phyloP scores from a whole-genome alignment of 768 basidiomycete species.

The Russula emetica region DNA sequence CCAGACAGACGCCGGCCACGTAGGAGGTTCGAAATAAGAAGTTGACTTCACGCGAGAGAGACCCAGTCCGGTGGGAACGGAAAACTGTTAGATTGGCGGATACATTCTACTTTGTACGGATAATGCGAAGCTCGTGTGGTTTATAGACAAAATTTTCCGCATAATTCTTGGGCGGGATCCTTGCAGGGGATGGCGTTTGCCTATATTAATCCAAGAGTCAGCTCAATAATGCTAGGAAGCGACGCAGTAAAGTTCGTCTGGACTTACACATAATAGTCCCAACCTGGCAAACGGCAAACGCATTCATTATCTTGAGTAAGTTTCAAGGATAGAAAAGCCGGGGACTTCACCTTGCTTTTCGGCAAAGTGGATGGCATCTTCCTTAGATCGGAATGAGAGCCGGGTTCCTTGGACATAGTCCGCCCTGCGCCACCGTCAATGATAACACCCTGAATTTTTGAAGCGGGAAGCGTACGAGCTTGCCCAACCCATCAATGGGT shows the following conservation, averaged over 20 bases:
- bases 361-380: constrained; percentile 90
- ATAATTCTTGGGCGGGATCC: constrained; percentile 82
- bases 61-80: background rate
- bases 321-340: background rate
- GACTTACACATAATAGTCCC: constrained; percentile 88
- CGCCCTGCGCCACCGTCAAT: constrained; percentile 49
- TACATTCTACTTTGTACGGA: constrained; percentile 80
- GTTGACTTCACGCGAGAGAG: background rate
- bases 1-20: background rate
- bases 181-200: constrained; percentile 56
- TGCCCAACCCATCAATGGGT: constrained; percentile 95
- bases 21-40: background rate
- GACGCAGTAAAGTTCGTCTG: constrained; percentile 17
- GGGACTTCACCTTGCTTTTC: constrained; percentile 84
- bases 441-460: background rate
- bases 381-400: constrained; percentile 76
- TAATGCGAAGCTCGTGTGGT: constrained; percentile 71
- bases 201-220: constrained; percentile 33
- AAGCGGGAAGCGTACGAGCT: constrained; percentile 65
- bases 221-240: background rate
- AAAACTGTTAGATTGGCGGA: constrained; percentile 6
- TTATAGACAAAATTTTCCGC: constrained; percentile 88
- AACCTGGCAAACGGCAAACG: constrained; percentile 61
- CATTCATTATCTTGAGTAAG: constrained; percentile 12
- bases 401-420: constrained; percentile 95